Percentiles rank a stretch among this genome's conserved stretches.
These are phyloP conservation scores for Dryas octopetala DNA, from an alignment of 306 rosid species.

Conservation along the genomic window DNA sequence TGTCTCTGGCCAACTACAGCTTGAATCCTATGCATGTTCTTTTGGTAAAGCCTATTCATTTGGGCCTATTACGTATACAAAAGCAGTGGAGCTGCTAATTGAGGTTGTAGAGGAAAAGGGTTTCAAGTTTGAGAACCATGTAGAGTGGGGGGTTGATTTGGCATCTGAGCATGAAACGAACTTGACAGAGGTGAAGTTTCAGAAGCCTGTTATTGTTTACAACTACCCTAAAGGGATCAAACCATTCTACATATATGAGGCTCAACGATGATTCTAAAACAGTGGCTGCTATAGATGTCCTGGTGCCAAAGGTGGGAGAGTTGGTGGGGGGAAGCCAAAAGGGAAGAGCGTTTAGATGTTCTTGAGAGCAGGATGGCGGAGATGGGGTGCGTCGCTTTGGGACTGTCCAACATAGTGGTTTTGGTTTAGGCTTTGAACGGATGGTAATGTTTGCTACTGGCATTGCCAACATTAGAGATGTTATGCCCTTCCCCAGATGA, in stretches of 20 bases:
- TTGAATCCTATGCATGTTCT: slow-evolving; percentile 72
- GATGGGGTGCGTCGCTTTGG: slow-evolving; percentile 63
- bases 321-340: slow-evolving; percentile 84
- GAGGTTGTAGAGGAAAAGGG: slow-evolving; percentile 64
- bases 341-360: slow-evolving; percentile 76
- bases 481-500: slow-evolving; percentile 85
- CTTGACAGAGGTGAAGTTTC: slow-evolving; percentile 71
- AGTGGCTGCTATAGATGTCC: slow-evolving; percentile 96
- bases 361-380: slow-evolving; percentile 50
- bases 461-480: slow-evolving; percentile 81
- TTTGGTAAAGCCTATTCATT: slow-evolving; percentile 75
- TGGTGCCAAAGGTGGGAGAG: slow-evolving; percentile 93
- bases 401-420: slow-evolving; percentile 73
- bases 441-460: slow-evolving; percentile 92
- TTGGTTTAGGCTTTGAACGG: slow-evolving; percentile 86
- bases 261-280: slow-evolving; percentile 73
- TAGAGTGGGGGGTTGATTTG: slow-evolving; percentile 85
- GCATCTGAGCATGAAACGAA: slow-evolving; percentile 93
- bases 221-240: slow-evolving; percentile 84
- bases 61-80: slow-evolving; percentile 75
- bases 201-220: slow-evolving; percentile 83
- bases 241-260: slow-evolving; percentile 75
- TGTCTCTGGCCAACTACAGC: slow-evolving; percentile 91
- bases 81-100: slow-evolving; percentile 69
- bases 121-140: slow-evolving; percentile 72